These are phyloP conservation scores for Porphyra umbilicalis DNA, from an alignment of 31 red algal genomes.

Conservation along the genomic window DNA sequence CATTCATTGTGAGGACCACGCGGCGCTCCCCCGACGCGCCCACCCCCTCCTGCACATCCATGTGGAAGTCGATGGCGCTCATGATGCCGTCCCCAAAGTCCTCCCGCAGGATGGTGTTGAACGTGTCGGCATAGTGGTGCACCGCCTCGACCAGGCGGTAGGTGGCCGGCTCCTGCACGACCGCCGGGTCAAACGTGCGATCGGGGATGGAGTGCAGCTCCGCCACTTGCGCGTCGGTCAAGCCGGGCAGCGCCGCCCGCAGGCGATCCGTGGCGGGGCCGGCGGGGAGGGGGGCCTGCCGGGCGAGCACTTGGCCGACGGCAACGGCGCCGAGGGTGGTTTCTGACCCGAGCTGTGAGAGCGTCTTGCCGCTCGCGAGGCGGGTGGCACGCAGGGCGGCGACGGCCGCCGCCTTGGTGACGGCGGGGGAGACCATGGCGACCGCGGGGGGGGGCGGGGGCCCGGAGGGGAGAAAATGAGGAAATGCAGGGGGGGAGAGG, in stretches of 20 bases:
- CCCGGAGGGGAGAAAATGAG: background rate
- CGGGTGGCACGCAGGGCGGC: background rate
- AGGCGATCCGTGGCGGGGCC: background rate
- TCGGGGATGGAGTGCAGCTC: background rate
- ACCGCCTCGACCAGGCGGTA: background rate
- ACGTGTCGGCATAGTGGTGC: background rate
- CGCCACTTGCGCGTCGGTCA: background rate
- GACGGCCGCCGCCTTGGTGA: background rate
- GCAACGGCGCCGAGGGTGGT: background rate
- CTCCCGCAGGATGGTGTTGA: background rate
- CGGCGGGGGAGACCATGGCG: background rate
- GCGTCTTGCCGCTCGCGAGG: background rate
- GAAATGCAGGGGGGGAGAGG: background rate
- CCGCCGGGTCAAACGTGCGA: background rate
- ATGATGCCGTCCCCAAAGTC: background rate
- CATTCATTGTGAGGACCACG: background rate
- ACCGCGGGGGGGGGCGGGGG: background rate
- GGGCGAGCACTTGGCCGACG: background rate
- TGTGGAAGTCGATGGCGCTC: background rate
- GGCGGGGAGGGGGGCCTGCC: background rate
- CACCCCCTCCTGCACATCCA: background rate
- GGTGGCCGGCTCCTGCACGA: background rate
- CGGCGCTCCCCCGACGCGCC: background rate
- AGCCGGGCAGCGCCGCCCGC: background rate
- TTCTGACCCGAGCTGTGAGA: background rate